Evolutionary conservation across 768 basidiomycete genomes (phyloP), one percentile per base, ranked within the genome.

Genomic region (Clathrus columnatus): DNA sequence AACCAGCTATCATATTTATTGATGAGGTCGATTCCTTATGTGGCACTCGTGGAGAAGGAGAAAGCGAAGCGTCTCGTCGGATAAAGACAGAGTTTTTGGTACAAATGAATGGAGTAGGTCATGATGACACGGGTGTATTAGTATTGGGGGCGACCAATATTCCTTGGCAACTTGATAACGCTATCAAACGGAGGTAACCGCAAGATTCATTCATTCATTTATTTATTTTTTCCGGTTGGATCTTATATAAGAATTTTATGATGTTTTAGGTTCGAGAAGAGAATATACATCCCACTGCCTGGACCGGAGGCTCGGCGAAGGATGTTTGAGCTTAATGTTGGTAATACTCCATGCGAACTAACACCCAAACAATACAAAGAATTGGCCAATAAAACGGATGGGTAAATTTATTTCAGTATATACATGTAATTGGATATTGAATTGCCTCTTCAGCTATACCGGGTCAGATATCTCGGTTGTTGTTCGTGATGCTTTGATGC

Each of bases 31-130:
- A 99, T 69, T 97, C 95, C 8, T 75, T 99, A 50, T 89, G 93
- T 5, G 91, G 96, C 0, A 87, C 92, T 20, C 82, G 96, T 63
- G 94, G 88, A 57, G 96, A 98, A 68, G 87, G 87, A n/a, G 95
- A 98, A 68, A 92, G 90, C 0, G 96, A 98, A 66, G 96, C 95
- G 4, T 90, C 90, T n/a, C 74, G 94, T 61, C 80, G 95, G 30
- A 97, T 98, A 68, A 98, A 97, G 78, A 97, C 95, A 0, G 95
- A 97, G 70, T 95, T 93, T 61, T 73, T 93, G 48, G 90, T 93
- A n/a, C 91, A 97, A 67, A 98, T 98, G 92, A 91, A 98, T 60
- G 96, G 96, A 41, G 95, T 98, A 1, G 96, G 96, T 0, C 91
- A 97, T 64, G 96, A 99, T 57, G 94, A 96, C 68, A 89, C 89